Conservation (phyloP, 306 rosid genomes). For the Adenanthera pavonina region DNA sequence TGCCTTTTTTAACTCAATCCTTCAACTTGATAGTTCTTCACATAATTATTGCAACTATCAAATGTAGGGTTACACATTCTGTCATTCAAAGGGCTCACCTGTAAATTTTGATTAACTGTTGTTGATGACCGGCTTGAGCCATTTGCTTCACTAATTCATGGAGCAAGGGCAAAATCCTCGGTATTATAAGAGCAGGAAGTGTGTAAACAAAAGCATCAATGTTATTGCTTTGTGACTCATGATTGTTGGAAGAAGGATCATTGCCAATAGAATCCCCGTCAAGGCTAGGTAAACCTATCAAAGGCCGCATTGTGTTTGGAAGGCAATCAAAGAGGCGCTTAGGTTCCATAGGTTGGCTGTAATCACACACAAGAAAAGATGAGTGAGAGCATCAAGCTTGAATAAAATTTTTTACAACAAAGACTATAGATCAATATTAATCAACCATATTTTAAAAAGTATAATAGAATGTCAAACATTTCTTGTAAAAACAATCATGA, state of each 20-base stretch:
- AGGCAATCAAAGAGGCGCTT: constrained; percentile 94
- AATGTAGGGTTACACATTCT: constrained; percentile 2
- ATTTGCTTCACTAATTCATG: constrained; percentile 87
- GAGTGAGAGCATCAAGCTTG: not conserved
- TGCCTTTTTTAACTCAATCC: not conserved
- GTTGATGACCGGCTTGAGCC: constrained; percentile 93
- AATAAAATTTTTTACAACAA: not conserved
- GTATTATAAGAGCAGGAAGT: constrained; percentile 91
- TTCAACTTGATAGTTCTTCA: not conserved
- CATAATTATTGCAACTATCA: not conserved
- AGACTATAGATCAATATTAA: not conserved
- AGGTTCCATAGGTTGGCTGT: constrained; percentile 98
- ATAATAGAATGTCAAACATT: constrained; percentile 18
- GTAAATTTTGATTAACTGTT: constrained; percentile 73
- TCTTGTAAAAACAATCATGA: constrained; percentile 22
- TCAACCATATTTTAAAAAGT: constrained; percentile 7
- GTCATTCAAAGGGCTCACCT: constrained; percentile 51
- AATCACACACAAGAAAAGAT: constrained; percentile 34
- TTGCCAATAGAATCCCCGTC: constrained; percentile 63
- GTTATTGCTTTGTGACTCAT: constrained; percentile 59
- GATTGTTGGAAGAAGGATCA: constrained; percentile 54
- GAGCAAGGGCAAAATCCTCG: constrained; percentile 75
- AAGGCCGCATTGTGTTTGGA: constrained; percentile 88
- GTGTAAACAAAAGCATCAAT: constrained; percentile 77
- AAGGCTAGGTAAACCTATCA: constrained; percentile 78